phyloP scores from a whole-genome alignment of 306 rosid species.

The Ormosia semicastrata region DNA sequence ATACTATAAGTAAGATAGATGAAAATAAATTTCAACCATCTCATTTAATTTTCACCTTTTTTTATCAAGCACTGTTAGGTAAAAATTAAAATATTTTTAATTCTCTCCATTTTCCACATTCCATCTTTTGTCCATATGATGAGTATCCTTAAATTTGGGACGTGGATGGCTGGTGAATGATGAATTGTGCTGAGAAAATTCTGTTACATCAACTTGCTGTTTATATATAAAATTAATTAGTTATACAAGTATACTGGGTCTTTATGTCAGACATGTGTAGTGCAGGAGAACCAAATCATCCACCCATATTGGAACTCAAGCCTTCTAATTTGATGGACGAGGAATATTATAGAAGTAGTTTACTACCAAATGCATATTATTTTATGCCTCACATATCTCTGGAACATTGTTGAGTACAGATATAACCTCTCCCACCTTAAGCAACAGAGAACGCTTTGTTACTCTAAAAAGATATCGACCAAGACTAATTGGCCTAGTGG shows the following conservation, averaged over 20 bases:
- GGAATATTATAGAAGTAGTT: neutral
- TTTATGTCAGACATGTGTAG: neutral
- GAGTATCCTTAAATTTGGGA: neutral
- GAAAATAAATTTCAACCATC: neutral
- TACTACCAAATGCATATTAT: slow-evolving; percentile 10
- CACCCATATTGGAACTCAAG: slow-evolving; percentile 22
- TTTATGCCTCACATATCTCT: slow-evolving; percentile 21
- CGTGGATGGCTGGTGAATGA: neutral
- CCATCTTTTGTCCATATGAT: neutral
- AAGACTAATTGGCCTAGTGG: neutral
- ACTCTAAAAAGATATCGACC: neutral
- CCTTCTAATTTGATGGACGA: neutral
- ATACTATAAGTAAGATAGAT: neutral
- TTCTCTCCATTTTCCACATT: neutral
- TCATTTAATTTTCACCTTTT: neutral
- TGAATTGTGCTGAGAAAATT: neutral
- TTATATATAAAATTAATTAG: neutral
- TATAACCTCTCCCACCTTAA: neutral
- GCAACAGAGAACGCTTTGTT: slow-evolving; percentile 26
- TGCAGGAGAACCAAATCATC: neutral
- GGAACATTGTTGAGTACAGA: neutral
- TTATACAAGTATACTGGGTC: neutral
- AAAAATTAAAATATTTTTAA: neutral
- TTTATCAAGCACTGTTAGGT: too few species aligned
- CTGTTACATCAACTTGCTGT: neutral